Evolutionary conservation across 257 asterid species (phyloP), one percentile per base, ranked within the genome.

Genomic region (Plantago ovata): DNA sequence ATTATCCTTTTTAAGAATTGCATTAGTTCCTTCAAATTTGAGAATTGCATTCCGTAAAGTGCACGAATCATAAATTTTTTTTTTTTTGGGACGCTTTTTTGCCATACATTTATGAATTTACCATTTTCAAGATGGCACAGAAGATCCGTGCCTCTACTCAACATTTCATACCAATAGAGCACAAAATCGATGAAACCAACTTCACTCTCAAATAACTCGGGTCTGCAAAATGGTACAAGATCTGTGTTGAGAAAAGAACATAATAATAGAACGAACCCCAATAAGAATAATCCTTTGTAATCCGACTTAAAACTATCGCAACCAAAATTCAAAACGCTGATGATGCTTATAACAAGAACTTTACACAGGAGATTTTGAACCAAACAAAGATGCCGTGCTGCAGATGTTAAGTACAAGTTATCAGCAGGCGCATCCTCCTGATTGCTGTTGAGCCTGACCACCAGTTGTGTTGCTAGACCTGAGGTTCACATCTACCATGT

Each of bases 381-480:
- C 52, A 49, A 53, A 60, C 63, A 10, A 53, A 11, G 63, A 62
- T 15, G 12, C 38, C 52, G n/a, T 21, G 53, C 47, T 66, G 40
- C 33, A 50, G 22, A 13, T 39, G 33, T 42, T n/a, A 0, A 14
- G 53, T 58, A 58, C 60, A 52, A 8, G 24, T 43, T 21, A 70
- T 77, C 81, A 81, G 69, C 87, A 81, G 32, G 87, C 84, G 44
- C 87, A 81, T 56, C 87, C 82, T 54, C 87, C 80, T 10, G 84
- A 72, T 57, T 77, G 80, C 45, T 70, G 72, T 69, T 75, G 81
- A 55, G 87, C 51, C 69, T 70, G 82, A 42, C 68, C 51, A n/a
- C 84, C 73, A 65, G 60, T 75, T 10, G 87, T 7, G 66, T 81
- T 81, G 76, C 67, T 70, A 53, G 87, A 72, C 56, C 76, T 81